A percentile compares a stretch with the other conserved stretches of the same genome.
Conservation (phyloP, 2,329 filamentous ascomycete species). For the Hypomyces perniciosus region DNA sequence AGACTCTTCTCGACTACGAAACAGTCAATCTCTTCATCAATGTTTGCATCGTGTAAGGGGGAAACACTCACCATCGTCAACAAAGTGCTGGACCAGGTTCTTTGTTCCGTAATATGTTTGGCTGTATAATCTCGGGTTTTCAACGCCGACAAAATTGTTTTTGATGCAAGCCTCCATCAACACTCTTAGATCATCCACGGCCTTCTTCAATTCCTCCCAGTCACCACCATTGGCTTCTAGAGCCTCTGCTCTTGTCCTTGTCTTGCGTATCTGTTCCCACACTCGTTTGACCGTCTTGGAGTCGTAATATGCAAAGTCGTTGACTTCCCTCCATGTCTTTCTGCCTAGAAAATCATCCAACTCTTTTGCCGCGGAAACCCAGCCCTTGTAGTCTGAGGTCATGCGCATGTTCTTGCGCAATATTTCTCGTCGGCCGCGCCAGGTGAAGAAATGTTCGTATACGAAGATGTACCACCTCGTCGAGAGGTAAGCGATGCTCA, state of each 20-base stretch:
- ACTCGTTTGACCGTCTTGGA: slow-evolving; percentile 74
- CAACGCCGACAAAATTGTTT: slow-evolving; percentile 93
- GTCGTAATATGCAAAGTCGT: slow-evolving; percentile 82
- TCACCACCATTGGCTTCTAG: slow-evolving; percentile 37
- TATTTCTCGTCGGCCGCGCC: slow-evolving; percentile 71
- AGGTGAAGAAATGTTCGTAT: slow-evolving; percentile 88
- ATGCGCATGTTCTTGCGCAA: slow-evolving; percentile 65
- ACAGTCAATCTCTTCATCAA: neutral
- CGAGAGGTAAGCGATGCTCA: slow-evolving; percentile 66
- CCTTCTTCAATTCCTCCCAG: slow-evolving; percentile 36
- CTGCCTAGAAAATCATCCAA: slow-evolving; percentile 79
- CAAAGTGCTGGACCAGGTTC: slow-evolving; percentile 79
- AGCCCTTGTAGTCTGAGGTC: slow-evolving; percentile 72
- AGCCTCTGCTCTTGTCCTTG: slow-evolving; percentile 54
- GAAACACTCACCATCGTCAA: slow-evolving; percentile 64
- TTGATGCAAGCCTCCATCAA: slow-evolving; percentile 89
- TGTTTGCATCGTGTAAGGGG: no score
- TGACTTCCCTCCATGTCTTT: slow-evolving; percentile 70
- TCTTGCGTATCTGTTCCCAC: slow-evolving; percentile 64
- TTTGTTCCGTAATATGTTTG: slow-evolving; percentile 99
- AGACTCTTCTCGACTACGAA: slow-evolving; percentile 57
- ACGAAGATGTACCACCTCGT: slow-evolving; percentile 85
- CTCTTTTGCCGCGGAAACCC: slow-evolving; percentile 71
- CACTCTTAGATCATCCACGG: slow-evolving; percentile 68
- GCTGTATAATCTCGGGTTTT: slow-evolving; percentile 91